These are phyloP conservation scores for Calonectria multiphialidica DNA, from an alignment of 2,329 filamentous ascomycete genomes.

Conservation along the genomic window DNA sequence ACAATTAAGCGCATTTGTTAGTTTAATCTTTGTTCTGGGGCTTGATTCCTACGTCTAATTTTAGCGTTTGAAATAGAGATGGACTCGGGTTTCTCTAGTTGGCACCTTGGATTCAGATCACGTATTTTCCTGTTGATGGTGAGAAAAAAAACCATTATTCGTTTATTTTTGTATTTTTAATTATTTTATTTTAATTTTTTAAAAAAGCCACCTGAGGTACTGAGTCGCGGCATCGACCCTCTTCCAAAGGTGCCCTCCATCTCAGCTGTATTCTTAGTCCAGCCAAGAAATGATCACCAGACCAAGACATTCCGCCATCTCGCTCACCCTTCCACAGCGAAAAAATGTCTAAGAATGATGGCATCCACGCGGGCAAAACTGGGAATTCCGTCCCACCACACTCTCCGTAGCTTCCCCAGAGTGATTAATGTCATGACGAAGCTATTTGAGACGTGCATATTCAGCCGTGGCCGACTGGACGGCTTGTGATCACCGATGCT, in stretches of 20 bases:
- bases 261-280: not conserved
- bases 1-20: not conserved
- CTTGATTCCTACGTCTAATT: not conserved
- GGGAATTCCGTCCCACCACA: not conserved
- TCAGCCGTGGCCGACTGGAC: not conserved
- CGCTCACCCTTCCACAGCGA: not conserved
- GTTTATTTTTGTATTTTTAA: too few species aligned
- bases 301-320: not conserved
- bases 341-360: not conserved
- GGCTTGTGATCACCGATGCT: not conserved
- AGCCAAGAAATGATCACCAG: not conserved
- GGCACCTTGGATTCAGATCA: not conserved
- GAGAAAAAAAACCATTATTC: not conserved
- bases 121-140: not conserved
- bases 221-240: not conserved
- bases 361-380: not conserved
- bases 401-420: too few species aligned
- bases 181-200: too few species aligned
- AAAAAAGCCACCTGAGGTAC: not conserved
- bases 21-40: not conserved
- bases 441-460: not conserved
- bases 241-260: not conserved
- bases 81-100: not conserved
- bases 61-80: constrained; percentile 4
- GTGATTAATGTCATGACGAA: not conserved